Evolutionary conservation across 176 grass and related monocot genomes (phyloP), one percentile per base, ranked within the genome.

Genomic region (Zea luxurians): DNA sequence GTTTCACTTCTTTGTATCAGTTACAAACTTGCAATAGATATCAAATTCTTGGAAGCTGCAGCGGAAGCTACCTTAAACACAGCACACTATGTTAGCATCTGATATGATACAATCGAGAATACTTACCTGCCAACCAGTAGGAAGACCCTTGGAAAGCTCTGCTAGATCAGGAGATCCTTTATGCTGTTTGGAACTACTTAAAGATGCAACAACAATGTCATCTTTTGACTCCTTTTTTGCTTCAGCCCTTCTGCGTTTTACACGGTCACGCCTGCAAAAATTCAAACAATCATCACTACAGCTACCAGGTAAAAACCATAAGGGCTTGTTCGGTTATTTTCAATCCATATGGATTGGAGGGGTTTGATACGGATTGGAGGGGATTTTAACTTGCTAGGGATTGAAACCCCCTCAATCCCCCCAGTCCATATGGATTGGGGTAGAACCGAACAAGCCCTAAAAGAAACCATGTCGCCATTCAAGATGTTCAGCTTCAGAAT

Each of bases 81-180:
- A 34, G 9, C 7, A 47, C 62, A 5, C 10, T 17, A 48, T 21
- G 41, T 37, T 6, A 37, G 38, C 58, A 45, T 54, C 7, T 47
- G 3, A 15, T 53, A 53, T 34, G 15, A 45, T 1, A 48, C 18
- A 12, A 52, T 59, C 15, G 50, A 61, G 36, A 87, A 49, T 48
- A 63, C 74, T 75, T 64, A 88, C 96, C 91, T 93, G 90, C 96
- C 96, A 99, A 41, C 89, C 88, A 45, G 83, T 87, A 85, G 92
- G 96, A 85, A 99, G 92, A 86, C 83, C 83, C 68, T 90, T 90
- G 21, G 86, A 99, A 21, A 99, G 81, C 81, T 89, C 73, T 47
- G 40, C 48, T 50, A 99, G 81, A 85, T 99, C 76, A 82, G 80
- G 86, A 10, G 82, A 74, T 36, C 83, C 81, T 79, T 87, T 82